Base-by-base conservation (phyloP, 306 rosid species). In the Vigna radiata region DNA sequence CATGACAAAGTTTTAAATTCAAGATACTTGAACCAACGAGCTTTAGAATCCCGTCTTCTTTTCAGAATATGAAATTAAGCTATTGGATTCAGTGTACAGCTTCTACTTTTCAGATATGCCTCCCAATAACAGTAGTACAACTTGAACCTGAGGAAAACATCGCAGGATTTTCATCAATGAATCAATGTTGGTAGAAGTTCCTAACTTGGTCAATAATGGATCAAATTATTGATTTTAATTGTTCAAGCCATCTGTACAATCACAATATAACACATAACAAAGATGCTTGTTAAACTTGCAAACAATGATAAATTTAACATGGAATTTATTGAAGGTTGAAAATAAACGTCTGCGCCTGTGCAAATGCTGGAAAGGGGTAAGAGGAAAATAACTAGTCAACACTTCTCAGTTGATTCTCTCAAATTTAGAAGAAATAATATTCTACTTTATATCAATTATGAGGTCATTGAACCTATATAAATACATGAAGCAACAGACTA, bases 131-230 rank as follows among this genome's bases (percentile, higher is more conserved):
- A 89, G 73, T 15, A 91, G 84, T 56, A 91, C 96, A 56, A 92
- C 91, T 82, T 91, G 96, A 86, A 89, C 96, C 96, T 91, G 87
- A 77, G 56, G 77, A 67, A 71, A 72, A 76, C 68, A 86, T 60
- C 77, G 68, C 55, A 68, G 17, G 67, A 80, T 72, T 81, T 73
- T 50, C 72, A 75, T 49, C 4, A 19, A 18, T 50, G 49, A 53
- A 52, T 56, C 48, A 21, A 70, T 27, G 58, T 11, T 65, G 75
- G 68, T 27, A 69, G 61, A 43, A 58, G 47, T 68, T 56, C 39
- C 77, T 23, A 55, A 44, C 68, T 41, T 19, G 71, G 21, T 56
- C 46, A 19, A 65, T 55, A 60, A 71, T 55, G 70, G 75, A 73
- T 54, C 48, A 48, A 19, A 73, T 61, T 58, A 66, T 61, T 31